A percentile compares a stretch with the other conserved stretches of the same genome.
Evolutionary conservation across 1,284 basidiomycete genomes (phyloP).

Genomic region (Kwoniella shivajii): DNA sequence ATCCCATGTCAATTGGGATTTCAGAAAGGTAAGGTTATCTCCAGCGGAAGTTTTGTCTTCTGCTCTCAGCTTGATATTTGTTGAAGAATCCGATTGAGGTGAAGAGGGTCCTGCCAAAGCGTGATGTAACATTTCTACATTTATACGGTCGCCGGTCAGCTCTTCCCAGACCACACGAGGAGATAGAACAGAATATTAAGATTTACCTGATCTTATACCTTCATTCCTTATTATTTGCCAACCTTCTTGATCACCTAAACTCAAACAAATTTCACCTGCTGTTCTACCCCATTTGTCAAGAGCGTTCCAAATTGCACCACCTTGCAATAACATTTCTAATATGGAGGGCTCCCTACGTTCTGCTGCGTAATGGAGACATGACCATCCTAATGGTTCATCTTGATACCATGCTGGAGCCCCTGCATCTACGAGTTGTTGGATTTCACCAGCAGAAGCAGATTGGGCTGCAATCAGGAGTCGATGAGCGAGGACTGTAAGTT

Average conservation of each 20-base stretch:
- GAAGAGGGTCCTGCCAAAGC: conserved; percentile 33
- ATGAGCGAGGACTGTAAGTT: conserved; percentile 27
- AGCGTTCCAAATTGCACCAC: conserved; percentile 90
- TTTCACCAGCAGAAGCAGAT: conserved; percentile 57
- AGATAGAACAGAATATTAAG: not conserved
- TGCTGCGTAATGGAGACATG: conserved; percentile 85
- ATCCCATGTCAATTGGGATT: conserved; percentile 70
- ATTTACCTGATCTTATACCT: conserved; percentile 77
- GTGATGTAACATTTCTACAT: conserved; percentile 56
- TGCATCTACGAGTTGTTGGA: conserved; percentile 64
- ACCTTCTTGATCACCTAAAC: conserved; percentile 71
- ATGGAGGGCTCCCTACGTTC: conserved; percentile 68
- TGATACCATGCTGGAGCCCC: conserved; percentile 92
- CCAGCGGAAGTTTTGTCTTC: conserved; percentile 70
- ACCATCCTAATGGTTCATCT: conserved; percentile 76
- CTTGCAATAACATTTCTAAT: conserved; percentile 68
- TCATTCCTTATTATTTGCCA: conserved; percentile 80
- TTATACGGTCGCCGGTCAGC: not conserved
- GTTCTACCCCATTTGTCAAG: conserved; percentile 78
- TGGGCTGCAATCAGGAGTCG: conserved; percentile 35
- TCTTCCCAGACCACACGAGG: not conserved
- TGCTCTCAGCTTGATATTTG: conserved; percentile 43
- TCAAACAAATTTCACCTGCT: conserved; percentile 84
- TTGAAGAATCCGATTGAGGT: conserved; percentile 19
- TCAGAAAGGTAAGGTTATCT: conserved; percentile 74